phyloP scores from a whole-genome alignment of 1,284 basidiomycete genomes.

The Trametes hirsuta region DNA sequence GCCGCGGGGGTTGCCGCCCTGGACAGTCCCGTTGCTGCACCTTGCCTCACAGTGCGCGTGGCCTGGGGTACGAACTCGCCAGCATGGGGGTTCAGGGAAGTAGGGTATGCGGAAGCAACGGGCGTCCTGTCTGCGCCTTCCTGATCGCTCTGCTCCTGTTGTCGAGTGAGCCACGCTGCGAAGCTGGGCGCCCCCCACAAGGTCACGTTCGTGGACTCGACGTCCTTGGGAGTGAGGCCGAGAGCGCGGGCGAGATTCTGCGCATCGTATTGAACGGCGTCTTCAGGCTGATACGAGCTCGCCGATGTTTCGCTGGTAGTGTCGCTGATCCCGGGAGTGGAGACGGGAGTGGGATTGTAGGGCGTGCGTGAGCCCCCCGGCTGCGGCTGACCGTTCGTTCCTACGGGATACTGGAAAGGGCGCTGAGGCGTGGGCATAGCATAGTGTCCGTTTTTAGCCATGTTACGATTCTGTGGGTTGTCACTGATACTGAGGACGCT shows the following conservation, averaged over 20 bases:
- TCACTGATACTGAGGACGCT: background rate
- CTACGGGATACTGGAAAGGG: background rate
- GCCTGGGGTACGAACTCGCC: slow-evolving; percentile 24
- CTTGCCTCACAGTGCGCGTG: background rate
- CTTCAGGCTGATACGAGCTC: background rate
- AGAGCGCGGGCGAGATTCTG: background rate
- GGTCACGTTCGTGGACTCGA: background rate
- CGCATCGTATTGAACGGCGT: background rate
- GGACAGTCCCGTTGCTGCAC: background rate
- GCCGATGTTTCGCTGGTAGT: background rate
- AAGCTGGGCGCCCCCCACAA: slow-evolving; percentile 1
- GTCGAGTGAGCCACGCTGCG: slow-evolving; percentile 3
- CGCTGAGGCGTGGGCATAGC: background rate
- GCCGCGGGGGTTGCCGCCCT: background rate
- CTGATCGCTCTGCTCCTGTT: background rate
- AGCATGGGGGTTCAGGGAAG: slow-evolving; percentile 19
- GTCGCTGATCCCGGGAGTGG: slow-evolving; percentile 8
- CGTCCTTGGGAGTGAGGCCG: background rate
- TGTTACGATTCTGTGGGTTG: background rate
- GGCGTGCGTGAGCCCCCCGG: slow-evolving; percentile 1
- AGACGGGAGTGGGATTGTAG: background rate
- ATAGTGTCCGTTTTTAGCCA: background rate
- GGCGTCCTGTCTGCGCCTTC: too few relatives aligned
- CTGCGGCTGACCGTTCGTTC: background rate
- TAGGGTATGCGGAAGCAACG: too few relatives aligned